Base-by-base conservation (phyloP, 192 early-diverging fungal species). In the Funneliformis geosporum region DNA sequence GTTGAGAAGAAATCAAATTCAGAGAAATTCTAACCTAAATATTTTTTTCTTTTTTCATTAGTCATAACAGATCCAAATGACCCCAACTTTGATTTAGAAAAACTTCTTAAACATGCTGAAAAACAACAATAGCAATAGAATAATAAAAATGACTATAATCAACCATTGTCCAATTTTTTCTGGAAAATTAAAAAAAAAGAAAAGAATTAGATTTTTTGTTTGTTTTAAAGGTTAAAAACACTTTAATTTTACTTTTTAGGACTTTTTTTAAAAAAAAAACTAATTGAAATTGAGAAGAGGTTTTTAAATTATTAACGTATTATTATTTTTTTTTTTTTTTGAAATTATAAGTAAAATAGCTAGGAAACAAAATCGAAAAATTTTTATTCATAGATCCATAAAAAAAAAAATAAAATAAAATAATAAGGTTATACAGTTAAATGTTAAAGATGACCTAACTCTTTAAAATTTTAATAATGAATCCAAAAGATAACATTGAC, bases 21-120 rank as follows among this genome's bases (percentile, higher is more conserved):
- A n/a, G n/a, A n/a, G n/a, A n/a, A n/a, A n/a, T n/a, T n/a, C n/a
- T n/a, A n/a, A n/a, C n/a, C n/a, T n/a, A n/a, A n/a, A 9, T 42
- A 38, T 40, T 42, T 42, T 7, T 67, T 38, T 33, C 18, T 28
- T 38, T 64, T 28, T 47, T 8, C 44, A n/a, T n/a, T n/a, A 78
- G 76, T 78, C 27, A 67, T 78, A 78, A 68, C 61, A 28, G 66
- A 78, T 47, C 76, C 76, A 27, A 55, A 78, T 46, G 65, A 78
- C 33, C 76, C 76, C 18, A 40, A 62, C 7, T 78, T 78, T 46
- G 65, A 67, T 44, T 42, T 78, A 27, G 76, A 78, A 42, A 33
- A 40, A 10, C 39, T 69, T 69, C 42, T 69, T 69, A 40, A 39
- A 3, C 67, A 69, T 40, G 42, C n/a, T 9, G 33, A 55, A 55